Evolutionary conservation across 2,329 filamentous ascomycete species (phyloP).

Genomic region (Capronia epimyces): DNA sequence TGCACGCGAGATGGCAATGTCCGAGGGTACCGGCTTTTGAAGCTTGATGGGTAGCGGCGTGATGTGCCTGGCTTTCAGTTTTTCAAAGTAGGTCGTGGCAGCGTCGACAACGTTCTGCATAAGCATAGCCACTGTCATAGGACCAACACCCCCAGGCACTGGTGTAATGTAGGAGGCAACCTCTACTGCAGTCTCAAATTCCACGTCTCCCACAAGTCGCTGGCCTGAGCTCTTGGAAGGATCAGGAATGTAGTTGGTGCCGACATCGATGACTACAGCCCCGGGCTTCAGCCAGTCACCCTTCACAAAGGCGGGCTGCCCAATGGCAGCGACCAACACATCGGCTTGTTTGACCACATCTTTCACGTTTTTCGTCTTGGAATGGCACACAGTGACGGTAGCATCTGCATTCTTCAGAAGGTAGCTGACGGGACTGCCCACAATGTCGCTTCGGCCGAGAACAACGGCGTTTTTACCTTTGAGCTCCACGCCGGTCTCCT

Average conservation of each 20-base stretch:
- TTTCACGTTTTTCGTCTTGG: constrained; percentile 69
- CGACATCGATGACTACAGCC: constrained; percentile 94
- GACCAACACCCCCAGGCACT: constrained; percentile 91
- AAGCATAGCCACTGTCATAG: constrained; percentile 98
- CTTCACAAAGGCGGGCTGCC: constrained; percentile 78
- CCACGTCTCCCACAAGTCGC: constrained; percentile 89
- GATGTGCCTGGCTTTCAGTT: constrained; percentile 73
- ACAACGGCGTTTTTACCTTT: constrained; percentile 92
- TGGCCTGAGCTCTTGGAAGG: constrained; percentile 85
- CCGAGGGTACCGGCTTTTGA: constrained; percentile 78
- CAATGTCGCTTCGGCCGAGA: constrained; percentile 90
- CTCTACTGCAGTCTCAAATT: constrained; percentile 76
- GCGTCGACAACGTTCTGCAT: constrained; percentile 91
- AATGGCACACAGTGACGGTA: constrained; percentile 95
- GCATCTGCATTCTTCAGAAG: constrained; percentile 92
- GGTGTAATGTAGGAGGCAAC: constrained; percentile 92
- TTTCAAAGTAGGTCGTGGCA: constrained; percentile 73
- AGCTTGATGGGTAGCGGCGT: constrained; percentile 78
- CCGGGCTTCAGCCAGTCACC: constrained; percentile 94
- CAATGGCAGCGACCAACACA: constrained; percentile 87
- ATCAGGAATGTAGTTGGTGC: constrained; percentile 92
- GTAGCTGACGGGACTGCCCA: constrained; percentile 94
- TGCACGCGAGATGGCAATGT: constrained; percentile 83
- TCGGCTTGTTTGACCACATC: constrained; percentile 77
- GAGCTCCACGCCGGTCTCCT: constrained; percentile 76